Evolutionary conservation across 2,329 filamentous ascomycete genomes (phyloP).

Genomic region (Acrodontium crateriforme): DNA sequence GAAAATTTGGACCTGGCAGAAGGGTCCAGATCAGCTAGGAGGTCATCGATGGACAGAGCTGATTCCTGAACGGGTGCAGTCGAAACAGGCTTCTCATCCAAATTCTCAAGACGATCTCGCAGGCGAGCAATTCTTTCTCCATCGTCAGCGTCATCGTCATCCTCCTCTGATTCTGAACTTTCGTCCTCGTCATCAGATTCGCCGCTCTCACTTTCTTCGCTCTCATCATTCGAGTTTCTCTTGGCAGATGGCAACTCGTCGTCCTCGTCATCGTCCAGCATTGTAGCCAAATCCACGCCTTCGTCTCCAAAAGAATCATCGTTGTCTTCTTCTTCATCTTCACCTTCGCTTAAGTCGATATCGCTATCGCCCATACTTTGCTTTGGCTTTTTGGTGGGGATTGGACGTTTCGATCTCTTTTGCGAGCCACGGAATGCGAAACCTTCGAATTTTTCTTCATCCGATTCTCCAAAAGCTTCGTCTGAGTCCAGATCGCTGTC

Average conservation of each 20-base stretch:
- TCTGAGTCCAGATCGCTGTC: slow-evolving; percentile 59
- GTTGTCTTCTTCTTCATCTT: slow-evolving; percentile 32
- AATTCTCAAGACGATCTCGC: slow-evolving; percentile 32
- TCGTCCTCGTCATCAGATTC: slow-evolving; percentile 46
- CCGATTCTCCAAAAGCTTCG: slow-evolving; percentile 78
- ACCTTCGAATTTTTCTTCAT: slow-evolving; percentile 71
- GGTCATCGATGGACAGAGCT: slow-evolving; percentile 55
- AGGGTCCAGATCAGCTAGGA: slow-evolving; percentile 58
- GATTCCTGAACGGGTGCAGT: slow-evolving; percentile 31
- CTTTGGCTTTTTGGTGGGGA: slow-evolving; percentile 27
- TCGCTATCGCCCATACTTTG: slow-evolving; percentile 22
- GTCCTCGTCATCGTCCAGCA: slow-evolving; percentile 40
- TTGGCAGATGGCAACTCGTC: slow-evolving; percentile 26
- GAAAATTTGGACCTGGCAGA: slow-evolving; percentile 50
- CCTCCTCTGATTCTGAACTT: slow-evolving; percentile 30
- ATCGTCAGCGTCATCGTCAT: slow-evolving; percentile 32
- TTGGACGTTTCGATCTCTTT: slow-evolving; percentile 34
- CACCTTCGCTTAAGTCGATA: slow-evolving; percentile 37
- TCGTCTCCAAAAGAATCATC: slow-evolving; percentile 53
- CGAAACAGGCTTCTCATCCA: slow-evolving; percentile 22
- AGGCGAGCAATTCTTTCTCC: slow-evolving; percentile 54
- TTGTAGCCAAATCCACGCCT: slow-evolving; percentile 48
- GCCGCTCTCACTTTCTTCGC: slow-evolving; percentile 33
- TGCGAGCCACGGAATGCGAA: slow-evolving; percentile 54
- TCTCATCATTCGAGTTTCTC: slow-evolving; percentile 18